phyloP scores from a whole-genome alignment of 1,139 yeast species.

The Blastobotrys malaysiensis region DNA sequence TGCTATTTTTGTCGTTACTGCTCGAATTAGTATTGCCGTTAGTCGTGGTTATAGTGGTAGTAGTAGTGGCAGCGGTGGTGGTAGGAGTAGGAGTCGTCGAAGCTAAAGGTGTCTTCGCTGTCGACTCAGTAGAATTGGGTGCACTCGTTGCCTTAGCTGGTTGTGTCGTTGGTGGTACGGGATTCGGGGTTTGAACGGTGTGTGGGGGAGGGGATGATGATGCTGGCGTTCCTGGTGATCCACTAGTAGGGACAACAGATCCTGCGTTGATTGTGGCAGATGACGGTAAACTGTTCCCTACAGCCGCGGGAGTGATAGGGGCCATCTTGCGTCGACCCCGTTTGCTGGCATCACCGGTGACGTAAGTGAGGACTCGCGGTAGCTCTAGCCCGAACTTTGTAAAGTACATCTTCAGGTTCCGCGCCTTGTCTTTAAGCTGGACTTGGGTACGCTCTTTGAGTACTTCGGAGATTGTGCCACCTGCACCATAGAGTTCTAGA shows the following conservation, averaged over 20 bases:
- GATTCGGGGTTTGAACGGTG: not conserved
- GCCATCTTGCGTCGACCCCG: not conserved
- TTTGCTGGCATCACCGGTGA: conserved; percentile 74
- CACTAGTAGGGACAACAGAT: not conserved
- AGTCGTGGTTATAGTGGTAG: not conserved
- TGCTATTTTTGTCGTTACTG: not conserved
- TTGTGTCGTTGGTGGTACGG: not conserved
- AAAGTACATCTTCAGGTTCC: conserved; percentile 88
- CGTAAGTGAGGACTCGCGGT: conserved; percentile 72
- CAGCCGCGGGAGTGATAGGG: not conserved
- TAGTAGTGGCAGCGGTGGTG: not conserved
- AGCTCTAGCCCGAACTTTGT: conserved; percentile 52
- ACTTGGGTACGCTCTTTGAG: conserved; percentile 84
- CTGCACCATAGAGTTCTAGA: conserved; percentile 82
- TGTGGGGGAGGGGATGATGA: not conserved
- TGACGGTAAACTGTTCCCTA: not conserved
- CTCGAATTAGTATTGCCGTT: not conserved
- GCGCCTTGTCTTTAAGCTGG: conserved; percentile 90
- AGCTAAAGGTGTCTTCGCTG: not conserved
- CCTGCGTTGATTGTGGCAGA: not conserved
- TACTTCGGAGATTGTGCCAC: conserved; percentile 79
- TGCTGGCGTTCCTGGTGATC: not conserved
- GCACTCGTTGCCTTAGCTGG: not conserved
- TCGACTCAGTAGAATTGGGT: too few species aligned
- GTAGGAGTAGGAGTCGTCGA: conserved; percentile 1